These are phyloP conservation scores for Wickerhamiella occidentalis DNA, from an alignment of 805 yeast species.

Conservation along the genomic window DNA sequence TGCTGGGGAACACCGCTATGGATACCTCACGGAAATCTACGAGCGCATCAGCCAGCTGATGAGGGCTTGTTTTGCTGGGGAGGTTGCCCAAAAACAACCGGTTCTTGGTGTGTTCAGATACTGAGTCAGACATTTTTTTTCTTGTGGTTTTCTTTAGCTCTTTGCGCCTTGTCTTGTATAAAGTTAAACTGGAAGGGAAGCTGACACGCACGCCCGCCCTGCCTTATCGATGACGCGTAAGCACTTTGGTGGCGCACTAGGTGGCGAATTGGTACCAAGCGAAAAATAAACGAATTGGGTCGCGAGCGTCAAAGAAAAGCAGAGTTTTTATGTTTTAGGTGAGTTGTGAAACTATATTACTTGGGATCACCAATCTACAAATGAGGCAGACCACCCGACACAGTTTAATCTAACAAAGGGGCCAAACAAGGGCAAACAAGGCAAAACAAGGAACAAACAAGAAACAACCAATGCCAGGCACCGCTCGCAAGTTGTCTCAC, in stretches of 20 bases:
- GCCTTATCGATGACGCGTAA: not conserved
- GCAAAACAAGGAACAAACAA: not conserved
- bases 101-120: not conserved
- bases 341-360: too few relatives aligned
- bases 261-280: not conserved
- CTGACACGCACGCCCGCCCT: constrained; percentile 3
- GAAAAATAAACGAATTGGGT: too few relatives aligned
- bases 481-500: too few relatives aligned
- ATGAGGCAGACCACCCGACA: too few relatives aligned
- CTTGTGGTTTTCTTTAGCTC: too few relatives aligned
- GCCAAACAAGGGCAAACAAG: too few relatives aligned
- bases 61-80: not conserved
- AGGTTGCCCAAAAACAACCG: constrained; percentile 3
- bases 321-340: not conserved
- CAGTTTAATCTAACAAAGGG: too few relatives aligned
- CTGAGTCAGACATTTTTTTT: not conserved
- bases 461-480: not conserved
- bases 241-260: too few relatives aligned
- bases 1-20: not conserved
- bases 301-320: too few relatives aligned
- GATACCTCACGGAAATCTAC: not conserved
- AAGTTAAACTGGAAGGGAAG: too few relatives aligned
- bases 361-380: too few relatives aligned
- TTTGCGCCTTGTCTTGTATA: too few relatives aligned
- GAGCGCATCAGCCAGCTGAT: constrained; percentile 5